Conservation (phyloP, 1,284 basidiomycete genomes). For the Fomes fomentarius region DNA sequence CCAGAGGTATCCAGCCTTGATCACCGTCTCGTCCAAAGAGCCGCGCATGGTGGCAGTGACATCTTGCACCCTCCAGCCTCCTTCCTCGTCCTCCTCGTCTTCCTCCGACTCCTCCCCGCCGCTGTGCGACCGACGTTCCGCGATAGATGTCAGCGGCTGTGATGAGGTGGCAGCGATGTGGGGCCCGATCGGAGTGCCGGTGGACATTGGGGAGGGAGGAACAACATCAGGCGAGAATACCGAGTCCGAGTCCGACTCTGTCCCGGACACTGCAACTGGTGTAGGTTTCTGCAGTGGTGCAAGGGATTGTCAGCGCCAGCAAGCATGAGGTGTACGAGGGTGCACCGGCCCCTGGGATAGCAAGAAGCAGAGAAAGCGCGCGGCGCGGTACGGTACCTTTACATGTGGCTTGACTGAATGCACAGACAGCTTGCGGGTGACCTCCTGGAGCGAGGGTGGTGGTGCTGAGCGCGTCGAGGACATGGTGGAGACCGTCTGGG, state of each 20-base stretch:
- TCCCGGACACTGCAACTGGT: constrained; percentile 63
- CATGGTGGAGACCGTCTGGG: constrained; percentile 15
- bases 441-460: constrained; percentile 84
- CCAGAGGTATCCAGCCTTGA: constrained; percentile 84
- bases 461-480: constrained; percentile 53
- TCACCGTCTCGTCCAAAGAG: constrained; percentile 70
- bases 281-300: constrained; percentile 27
- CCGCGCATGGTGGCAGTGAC: constrained; percentile 34
- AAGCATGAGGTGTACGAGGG: neutral
- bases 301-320: constrained; percentile 9
- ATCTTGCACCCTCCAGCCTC: constrained; percentile 62
- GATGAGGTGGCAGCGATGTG: constrained; percentile 29
- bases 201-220: constrained; percentile 36
- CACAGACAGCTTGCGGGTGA: constrained; percentile 85
- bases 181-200: constrained; percentile 18
- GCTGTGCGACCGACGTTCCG: constrained; percentile 69
- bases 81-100: constrained; percentile 57
- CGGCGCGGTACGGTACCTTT: constrained; percentile 33
- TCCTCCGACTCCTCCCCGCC: constrained; percentile 79
- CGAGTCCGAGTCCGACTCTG: constrained; percentile 88
- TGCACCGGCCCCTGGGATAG: constrained; percentile 1
- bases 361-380: constrained; percentile 10
- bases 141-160: constrained; percentile 69
- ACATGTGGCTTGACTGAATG: constrained; percentile 55
- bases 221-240: constrained; percentile 57